Percentiles rank a stretch among this genome's conserved stretches.
Evolutionary conservation across 2,329 filamentous ascomycete species (phyloP).

Genomic region (Penicillium hesseltinei): DNA sequence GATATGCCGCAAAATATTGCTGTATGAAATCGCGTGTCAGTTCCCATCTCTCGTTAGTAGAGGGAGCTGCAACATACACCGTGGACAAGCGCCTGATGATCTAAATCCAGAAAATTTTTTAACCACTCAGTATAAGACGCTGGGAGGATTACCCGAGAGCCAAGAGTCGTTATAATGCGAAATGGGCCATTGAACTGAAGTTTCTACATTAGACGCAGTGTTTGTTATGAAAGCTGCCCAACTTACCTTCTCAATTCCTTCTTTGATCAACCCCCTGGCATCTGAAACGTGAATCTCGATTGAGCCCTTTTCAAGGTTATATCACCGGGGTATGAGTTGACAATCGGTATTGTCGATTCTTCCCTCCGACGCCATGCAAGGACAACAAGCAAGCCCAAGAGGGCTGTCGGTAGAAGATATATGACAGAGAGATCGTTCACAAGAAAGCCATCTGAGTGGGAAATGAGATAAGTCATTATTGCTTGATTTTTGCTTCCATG

Average conservation of each 20-base stretch:
- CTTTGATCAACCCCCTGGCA: background rate
- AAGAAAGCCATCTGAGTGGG: too few species aligned
- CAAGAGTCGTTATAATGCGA: background rate
- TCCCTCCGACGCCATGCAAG: background rate
- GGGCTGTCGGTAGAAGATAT: background rate
- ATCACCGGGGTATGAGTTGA: background rate
- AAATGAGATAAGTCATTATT: too few species aligned
- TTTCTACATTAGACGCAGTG: too few species aligned
- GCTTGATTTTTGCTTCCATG: too few species aligned
- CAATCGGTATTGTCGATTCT: background rate
- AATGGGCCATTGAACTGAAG: background rate
- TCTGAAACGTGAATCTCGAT: background rate
- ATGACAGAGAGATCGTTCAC: background rate
- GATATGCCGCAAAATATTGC: background rate
- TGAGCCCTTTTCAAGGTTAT: background rate
- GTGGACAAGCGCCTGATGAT: background rate
- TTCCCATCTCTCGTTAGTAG: too few species aligned
- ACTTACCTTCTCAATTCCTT: background rate
- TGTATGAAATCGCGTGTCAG: background rate
- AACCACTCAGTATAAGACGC: background rate
- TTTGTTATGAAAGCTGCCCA: too few species aligned
- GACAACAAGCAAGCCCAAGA: background rate
- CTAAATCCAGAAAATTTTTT: background rate
- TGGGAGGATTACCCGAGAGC: background rate
- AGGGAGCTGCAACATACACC: background rate